These are phyloP conservation scores for Penicillium freii DNA, from an alignment of 2,329 filamentous ascomycete genomes.

Conservation along the genomic window DNA sequence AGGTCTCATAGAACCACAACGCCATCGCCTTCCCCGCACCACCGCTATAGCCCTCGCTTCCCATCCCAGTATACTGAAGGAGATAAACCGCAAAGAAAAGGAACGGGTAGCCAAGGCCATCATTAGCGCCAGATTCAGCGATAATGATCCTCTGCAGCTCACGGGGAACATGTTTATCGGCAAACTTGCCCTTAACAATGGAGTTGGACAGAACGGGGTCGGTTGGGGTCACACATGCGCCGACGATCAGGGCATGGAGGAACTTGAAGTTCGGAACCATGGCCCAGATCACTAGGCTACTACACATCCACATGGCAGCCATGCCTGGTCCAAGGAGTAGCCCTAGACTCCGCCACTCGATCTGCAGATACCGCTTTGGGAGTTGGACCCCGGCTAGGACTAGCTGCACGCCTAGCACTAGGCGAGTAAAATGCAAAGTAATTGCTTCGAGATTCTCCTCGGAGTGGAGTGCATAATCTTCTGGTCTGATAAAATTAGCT, in stretches of 20 bases:
- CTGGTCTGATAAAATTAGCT: conserved; percentile 70
- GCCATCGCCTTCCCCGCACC: conserved; percentile 67
- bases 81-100: conserved; percentile 81
- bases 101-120: conserved; percentile 86
- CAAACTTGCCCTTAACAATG: conserved; percentile 91
- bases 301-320: conserved; percentile 80
- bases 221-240: conserved; percentile 86
- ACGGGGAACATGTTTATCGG: conserved; percentile 82
- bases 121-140: conserved; percentile 83
- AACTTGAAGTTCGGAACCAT: conserved; percentile 70
- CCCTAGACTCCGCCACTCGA: conserved; percentile 72
- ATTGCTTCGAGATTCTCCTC: conserved; percentile 64
- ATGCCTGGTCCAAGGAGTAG: conserved; percentile 80
- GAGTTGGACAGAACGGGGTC: conserved; percentile 85
- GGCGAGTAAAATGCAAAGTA: conserved; percentile 78
- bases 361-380: conserved; percentile 74
- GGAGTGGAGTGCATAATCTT: conserved; percentile 67
- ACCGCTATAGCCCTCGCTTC: conserved; percentile 55
- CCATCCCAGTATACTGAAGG: conserved; percentile 69
- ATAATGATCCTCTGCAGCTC: conserved; percentile 77
- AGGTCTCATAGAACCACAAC: conserved; percentile 81
- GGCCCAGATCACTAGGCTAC: conserved; percentile 74
- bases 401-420: conserved; percentile 87
- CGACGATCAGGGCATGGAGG: conserved; percentile 75
- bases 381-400: conserved; percentile 86